Evolutionary conservation across 2,329 filamentous ascomycete genomes (phyloP), one percentile per base, ranked within the genome.

Genomic region (Neonectria faginata): DNA sequence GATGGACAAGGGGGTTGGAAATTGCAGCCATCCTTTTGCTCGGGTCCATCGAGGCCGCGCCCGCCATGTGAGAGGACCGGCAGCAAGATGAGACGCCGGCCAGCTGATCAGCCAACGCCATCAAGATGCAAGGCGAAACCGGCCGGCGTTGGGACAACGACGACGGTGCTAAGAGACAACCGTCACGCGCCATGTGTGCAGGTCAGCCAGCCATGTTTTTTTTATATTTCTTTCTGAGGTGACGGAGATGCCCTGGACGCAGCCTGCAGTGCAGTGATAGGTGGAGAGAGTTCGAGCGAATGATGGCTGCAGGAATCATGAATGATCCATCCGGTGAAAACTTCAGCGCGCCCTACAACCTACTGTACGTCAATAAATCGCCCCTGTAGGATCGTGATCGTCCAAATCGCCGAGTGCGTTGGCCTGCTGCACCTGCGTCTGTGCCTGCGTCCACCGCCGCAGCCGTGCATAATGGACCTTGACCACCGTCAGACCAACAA

Each of bases 341-440:
- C 12, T 16, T 5, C 12, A 39, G 47, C 47, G 16, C 25, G 11
- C 47, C 7, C 22, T 20, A 39, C 7, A 50, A 25, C 42, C 11
- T 42, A 2, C 39, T 25, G 44, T 18, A 27, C 9, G 25, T 51
- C 54, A 31, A 33, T 36, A 20, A 20, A 41, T 53, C 27, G 42
- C 36, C 44, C 33, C 54, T 29, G 29, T 53, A 36, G 42, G 44
- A 63, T 63, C 55, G 42, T 42, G 48, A 63, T 63, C 61, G 41
- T 25, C 29, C 44, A 44, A 44, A 31, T 57, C 45, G 52, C 42
- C 20, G 39, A 44, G 44, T 31, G 22, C 50, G 36, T 42, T 58
- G 41, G 54, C 44, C 50, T 59, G 50, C 54, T 59, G 50, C 50
- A 59, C 14, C 22, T 59, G 50, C 56, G 50, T 59, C 61, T 55